Conservation (phyloP, 2,329 filamentous ascomycete genomes). For the Aspergillus arachidicola region DNA sequence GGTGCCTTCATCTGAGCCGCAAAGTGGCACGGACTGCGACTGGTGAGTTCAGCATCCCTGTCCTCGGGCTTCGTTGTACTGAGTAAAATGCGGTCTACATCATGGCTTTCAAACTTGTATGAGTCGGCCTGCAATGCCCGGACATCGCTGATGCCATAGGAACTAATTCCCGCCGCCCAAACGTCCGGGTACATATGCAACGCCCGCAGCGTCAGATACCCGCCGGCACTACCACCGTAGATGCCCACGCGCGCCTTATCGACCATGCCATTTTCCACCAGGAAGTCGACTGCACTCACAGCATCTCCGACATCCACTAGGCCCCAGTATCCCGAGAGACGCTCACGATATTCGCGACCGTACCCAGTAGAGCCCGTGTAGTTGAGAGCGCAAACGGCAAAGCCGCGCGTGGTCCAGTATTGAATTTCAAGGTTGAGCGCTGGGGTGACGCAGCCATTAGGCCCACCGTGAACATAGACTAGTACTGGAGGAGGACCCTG, state of each 20-base stretch:
- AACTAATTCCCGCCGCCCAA: constrained; percentile 55
- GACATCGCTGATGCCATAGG: constrained; percentile 57
- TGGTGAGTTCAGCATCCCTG: constrained; percentile 45
- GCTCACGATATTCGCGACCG: constrained; percentile 54
- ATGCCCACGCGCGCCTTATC: constrained; percentile 49
- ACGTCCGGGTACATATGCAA: constrained; percentile 50
- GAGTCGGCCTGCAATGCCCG: constrained; percentile 50
- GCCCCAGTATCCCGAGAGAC: constrained; percentile 55
- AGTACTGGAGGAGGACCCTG: constrained; percentile 47
- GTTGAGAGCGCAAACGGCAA: constrained; percentile 55
- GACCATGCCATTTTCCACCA: constrained; percentile 43
- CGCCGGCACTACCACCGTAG: constrained; percentile 56
- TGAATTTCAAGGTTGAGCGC: constrained; percentile 52
- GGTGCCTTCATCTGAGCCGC: constrained; percentile 54
- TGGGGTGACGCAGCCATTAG: constrained; percentile 50
- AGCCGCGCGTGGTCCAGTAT: constrained; percentile 59
- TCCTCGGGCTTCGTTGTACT: constrained; percentile 40
- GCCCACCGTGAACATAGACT: constrained; percentile 54
- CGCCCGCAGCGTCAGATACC: constrained; percentile 56
- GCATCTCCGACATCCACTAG: constrained; percentile 55
- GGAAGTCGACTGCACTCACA: constrained; percentile 49
- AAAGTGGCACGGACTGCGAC: constrained; percentile 54
- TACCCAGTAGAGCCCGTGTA: constrained; percentile 57
- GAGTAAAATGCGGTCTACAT: constrained; percentile 51
- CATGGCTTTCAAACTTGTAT: constrained; percentile 61